A percentile compares a stretch with the other conserved stretches of the same genome.
These are phyloP conservation scores for Fusarium anthophilum DNA, from an alignment of 2,329 filamentous ascomycete species.

Conservation along the genomic window DNA sequence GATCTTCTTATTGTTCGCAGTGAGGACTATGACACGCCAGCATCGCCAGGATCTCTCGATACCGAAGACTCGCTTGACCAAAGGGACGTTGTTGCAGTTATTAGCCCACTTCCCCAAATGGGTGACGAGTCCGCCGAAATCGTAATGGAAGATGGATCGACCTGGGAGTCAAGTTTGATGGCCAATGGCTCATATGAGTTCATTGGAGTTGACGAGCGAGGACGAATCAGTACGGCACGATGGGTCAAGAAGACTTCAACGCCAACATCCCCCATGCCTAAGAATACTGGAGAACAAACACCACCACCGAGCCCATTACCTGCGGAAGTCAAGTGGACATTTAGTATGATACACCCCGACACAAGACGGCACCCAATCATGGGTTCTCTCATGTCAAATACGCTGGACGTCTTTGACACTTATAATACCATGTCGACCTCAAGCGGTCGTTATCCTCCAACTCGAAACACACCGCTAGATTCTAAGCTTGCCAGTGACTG, in stretches of 20 bases:
- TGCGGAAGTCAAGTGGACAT: slow-evolving; percentile 71
- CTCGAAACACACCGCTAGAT: slow-evolving; percentile 47
- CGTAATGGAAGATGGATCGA: slow-evolving; percentile 69
- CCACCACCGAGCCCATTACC: slow-evolving; percentile 40
- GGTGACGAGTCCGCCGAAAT: slow-evolving; percentile 69
- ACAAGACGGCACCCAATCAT: slow-evolving; percentile 78
- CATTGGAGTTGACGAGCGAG: slow-evolving; percentile 65
- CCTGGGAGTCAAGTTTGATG: slow-evolving; percentile 65
- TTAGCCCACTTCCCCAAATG: slow-evolving; percentile 65
- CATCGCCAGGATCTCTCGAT: slow-evolving; percentile 47
- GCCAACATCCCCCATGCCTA: slow-evolving; percentile 24
- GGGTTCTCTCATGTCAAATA: slow-evolving; percentile 70
- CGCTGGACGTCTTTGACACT: slow-evolving; percentile 74
- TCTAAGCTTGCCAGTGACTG: slow-evolving; percentile 32
- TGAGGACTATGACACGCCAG: slow-evolving; percentile 66
- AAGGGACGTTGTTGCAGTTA: slow-evolving; percentile 70
- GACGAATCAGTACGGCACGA: slow-evolving; percentile 68
- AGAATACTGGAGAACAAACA: slow-evolving; percentile 29
- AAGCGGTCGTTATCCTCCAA: slow-evolving; percentile 58
- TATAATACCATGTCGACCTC: slow-evolving; percentile 68
- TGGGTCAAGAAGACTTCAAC: slow-evolving; percentile 68
- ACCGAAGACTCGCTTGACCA: slow-evolving; percentile 58
- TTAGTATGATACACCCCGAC: slow-evolving; percentile 77
- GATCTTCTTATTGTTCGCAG: slow-evolving; percentile 78
- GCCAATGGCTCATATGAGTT: slow-evolving; percentile 73